Conservation (phyloP, 306 rosid genomes). For the Inga leiocalycina region DNA sequence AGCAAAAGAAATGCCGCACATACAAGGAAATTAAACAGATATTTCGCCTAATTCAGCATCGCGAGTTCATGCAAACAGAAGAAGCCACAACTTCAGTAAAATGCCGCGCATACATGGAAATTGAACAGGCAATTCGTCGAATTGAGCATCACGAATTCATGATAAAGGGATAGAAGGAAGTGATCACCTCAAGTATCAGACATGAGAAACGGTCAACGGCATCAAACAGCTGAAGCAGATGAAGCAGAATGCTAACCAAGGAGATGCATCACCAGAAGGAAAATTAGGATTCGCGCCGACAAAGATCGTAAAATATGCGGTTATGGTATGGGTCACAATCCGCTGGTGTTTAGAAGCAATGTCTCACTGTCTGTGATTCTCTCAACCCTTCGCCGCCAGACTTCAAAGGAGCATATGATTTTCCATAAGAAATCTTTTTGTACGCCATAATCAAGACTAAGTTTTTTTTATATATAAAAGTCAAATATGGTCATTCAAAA, state of each 20-base stretch:
- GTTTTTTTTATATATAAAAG: too few relatives aligned
- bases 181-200: slow-evolving; percentile 31
- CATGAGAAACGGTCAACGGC: neutral
- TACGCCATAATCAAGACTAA: neutral
- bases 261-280: neutral
- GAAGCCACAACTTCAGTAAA: neutral
- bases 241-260: neutral
- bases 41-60: neutral
- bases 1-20: neutral
- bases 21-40: slow-evolving; percentile 5
- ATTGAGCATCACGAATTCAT: neutral
- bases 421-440: neutral
- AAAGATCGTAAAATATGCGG: neutral
- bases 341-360: neutral
- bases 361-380: neutral
- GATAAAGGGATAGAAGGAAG: neutral
- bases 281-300: neutral
- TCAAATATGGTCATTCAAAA: neutral
- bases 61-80: neutral
- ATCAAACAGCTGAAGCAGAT: neutral
- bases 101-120: slow-evolving; percentile 1
- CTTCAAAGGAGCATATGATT: neutral
- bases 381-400: neutral
- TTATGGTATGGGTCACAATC: slow-evolving; percentile 15
- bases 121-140: neutral